Percentiles rank a stretch among this genome's conserved stretches.
Conservation (phyloP, 139 green algal genomes). For the Chlorella ohadii region DNA sequence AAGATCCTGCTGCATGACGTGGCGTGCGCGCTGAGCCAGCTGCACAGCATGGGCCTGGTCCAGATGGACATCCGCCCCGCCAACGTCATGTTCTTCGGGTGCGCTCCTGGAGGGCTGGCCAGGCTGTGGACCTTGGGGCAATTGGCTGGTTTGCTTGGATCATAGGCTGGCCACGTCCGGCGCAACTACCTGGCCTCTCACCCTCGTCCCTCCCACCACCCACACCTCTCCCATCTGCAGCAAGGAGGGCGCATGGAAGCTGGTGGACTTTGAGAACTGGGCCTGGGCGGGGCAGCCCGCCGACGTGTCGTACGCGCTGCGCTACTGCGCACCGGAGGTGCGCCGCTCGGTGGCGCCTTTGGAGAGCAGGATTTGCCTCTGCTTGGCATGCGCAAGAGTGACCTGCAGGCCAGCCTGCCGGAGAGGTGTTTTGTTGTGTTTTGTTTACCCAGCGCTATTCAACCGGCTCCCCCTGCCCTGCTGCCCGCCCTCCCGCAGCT, state of each 20-base stretch:
- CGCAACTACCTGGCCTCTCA: neutral
- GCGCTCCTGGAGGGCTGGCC: neutral
- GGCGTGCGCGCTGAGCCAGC: constrained; percentile 27
- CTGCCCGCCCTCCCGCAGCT: neutral
- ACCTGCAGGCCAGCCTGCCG: too few relatives aligned
- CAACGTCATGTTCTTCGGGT: constrained; percentile 40
- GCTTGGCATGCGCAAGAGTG: too few relatives aligned
- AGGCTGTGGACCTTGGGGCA: too few relatives aligned
- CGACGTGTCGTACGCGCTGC: constrained; percentile 24
- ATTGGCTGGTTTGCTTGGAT: too few relatives aligned
- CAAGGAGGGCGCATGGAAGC: constrained; percentile 36
- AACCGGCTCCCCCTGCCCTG: neutral
- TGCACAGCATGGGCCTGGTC: constrained; percentile 34
- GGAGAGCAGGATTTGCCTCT: too few relatives aligned
- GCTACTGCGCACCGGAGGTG: constrained; percentile 33
- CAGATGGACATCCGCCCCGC: constrained; percentile 40
- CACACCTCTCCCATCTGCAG: neutral
- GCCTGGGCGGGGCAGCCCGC: constrained; percentile 5
- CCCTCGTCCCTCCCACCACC: neutral
- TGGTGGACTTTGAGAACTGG: constrained; percentile 45
- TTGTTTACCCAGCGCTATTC: too few relatives aligned
- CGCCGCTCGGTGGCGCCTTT: neutral
- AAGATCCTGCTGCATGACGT: constrained; percentile 39
- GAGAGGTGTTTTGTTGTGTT: too few relatives aligned
- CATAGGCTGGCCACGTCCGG: too few relatives aligned